phyloP scores from a whole-genome alignment of 495 filamentous ascomycete genomes.

The Usnea hakonensis region DNA sequence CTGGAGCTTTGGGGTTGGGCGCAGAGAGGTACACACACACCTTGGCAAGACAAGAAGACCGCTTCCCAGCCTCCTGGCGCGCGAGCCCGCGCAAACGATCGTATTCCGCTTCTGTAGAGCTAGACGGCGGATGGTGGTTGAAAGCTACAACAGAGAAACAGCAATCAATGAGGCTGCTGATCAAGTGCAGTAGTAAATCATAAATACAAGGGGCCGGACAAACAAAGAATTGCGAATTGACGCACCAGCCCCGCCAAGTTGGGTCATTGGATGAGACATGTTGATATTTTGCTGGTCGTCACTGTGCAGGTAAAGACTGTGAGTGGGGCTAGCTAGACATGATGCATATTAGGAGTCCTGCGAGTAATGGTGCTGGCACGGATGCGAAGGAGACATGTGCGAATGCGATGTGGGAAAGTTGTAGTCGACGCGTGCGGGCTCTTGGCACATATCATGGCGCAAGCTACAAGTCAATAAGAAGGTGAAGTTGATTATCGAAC shows the following conservation, averaged over 20 bases:
- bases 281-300: conserved; percentile 14
- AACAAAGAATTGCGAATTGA: background rate
- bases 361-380: background rate
- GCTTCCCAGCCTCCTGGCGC: conserved; percentile 66
- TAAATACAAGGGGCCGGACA: no score
- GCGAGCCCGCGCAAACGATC: conserved; percentile 83
- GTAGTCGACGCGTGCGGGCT: no score
- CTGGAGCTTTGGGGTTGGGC: background rate
- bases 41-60: conserved; percentile 63
- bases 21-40: conserved; percentile 34
- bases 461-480: no score
- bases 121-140: conserved; percentile 53
- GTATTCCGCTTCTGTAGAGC: conserved; percentile 74
- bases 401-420: background rate
- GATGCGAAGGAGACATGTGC: background rate
- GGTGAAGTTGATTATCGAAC: background rate
- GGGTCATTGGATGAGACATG: conserved; percentile 57
- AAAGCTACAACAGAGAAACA: conserved; percentile 9
- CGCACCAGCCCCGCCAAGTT: conserved; percentile 54
- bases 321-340: background rate
- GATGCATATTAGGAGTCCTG: no score
- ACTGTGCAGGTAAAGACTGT: conserved; percentile 14
- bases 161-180: background rate
- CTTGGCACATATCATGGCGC: no score
- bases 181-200: background rate